These are phyloP conservation scores for Trichosporon inkin DNA, from an alignment of 1,284 basidiomycete species.

Conservation along the genomic window DNA sequence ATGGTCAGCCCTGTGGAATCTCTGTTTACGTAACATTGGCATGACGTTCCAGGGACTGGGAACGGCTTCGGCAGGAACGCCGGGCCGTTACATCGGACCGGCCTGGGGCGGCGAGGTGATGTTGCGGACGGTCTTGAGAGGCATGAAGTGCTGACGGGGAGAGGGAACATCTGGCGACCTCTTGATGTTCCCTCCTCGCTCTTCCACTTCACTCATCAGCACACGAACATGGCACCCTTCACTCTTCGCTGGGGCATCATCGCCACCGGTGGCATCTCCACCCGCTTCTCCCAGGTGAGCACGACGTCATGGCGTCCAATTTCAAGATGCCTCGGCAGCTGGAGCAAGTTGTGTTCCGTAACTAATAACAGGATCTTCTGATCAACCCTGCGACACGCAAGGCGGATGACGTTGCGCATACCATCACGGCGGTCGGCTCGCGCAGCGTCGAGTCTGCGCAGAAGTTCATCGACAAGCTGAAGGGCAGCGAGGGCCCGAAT, in stretches of 20 bases:
- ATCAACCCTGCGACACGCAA: conserved; percentile 52
- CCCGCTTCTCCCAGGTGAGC: conserved; percentile 38
- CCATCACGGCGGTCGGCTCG: conserved; percentile 74
- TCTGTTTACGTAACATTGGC: background rate
- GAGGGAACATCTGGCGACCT: background rate
- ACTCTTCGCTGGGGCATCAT: conserved; percentile 50
- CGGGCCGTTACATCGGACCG: background rate
- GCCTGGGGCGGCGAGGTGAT: too few species aligned
- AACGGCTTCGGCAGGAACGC: background rate
- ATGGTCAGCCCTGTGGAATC: too few species aligned
- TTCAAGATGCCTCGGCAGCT: background rate
- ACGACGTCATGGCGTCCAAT: background rate
- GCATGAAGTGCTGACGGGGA: background rate
- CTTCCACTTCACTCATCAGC: background rate
- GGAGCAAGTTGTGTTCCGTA: background rate
- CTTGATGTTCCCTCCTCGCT: background rate
- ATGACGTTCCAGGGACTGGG: background rate
- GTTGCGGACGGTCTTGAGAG: too few species aligned
- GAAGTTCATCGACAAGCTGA: conserved; percentile 61
- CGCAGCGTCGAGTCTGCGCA: conserved; percentile 65
- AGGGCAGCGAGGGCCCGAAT: conserved; percentile 22
- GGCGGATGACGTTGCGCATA: conserved; percentile 69
- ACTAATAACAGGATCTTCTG: conserved; percentile 35
- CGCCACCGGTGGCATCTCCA: conserved; percentile 49
- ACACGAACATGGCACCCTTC: conserved; percentile 19